Evolutionary conservation across 169 alveolate genomes (phyloP).

Genomic region (Plasmodium knowlesi): DNA sequence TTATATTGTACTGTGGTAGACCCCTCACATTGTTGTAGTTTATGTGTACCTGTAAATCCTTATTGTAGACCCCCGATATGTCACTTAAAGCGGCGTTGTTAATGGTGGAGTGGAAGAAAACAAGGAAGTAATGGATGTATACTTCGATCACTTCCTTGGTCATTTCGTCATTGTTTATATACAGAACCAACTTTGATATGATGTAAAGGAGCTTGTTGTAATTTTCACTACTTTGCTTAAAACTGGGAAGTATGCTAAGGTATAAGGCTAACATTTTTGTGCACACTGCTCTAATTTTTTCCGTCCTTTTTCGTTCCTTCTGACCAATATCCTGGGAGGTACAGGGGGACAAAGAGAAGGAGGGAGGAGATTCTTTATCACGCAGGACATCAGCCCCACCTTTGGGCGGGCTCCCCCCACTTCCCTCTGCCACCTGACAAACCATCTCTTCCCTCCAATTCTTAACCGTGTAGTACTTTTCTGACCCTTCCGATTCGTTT

Average conservation of each 20-base stretch:
- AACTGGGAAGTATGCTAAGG: constrained; percentile 16
- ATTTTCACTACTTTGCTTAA: constrained; percentile 48
- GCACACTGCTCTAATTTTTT: constrained; percentile 2
- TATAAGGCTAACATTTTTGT: constrained; percentile 36
- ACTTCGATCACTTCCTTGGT: constrained; percentile 33
- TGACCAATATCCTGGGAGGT: not conserved
- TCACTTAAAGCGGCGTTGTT: constrained; percentile 15
- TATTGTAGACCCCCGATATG: constrained; percentile 21
- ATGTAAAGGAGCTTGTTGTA: constrained; percentile 43
- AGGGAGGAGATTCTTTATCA: not conserved
- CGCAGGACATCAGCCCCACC: not conserved
- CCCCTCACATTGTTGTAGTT: constrained; percentile 13
- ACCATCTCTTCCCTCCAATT: not conserved
- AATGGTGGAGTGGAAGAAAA: constrained; percentile 43
- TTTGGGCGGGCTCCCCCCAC: not conserved
- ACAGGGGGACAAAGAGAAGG: not conserved
- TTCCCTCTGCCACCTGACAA: not conserved
- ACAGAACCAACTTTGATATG: constrained; percentile 38
- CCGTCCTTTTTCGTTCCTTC: constrained; percentile 5
- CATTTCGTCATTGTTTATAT: constrained; percentile 48
- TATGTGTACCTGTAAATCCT: constrained; percentile 13
- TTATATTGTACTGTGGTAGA: constrained; percentile 32
- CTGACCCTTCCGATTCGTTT: not conserved
- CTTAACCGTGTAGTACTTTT: not conserved
- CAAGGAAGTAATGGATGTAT: constrained; percentile 35